Percentiles rank a stretch among this genome's conserved stretches.
These are phyloP conservation scores for Dendrocalamus sinicus DNA, from an alignment of 176 grass and related monocot genomes.

Conservation along the genomic window DNA sequence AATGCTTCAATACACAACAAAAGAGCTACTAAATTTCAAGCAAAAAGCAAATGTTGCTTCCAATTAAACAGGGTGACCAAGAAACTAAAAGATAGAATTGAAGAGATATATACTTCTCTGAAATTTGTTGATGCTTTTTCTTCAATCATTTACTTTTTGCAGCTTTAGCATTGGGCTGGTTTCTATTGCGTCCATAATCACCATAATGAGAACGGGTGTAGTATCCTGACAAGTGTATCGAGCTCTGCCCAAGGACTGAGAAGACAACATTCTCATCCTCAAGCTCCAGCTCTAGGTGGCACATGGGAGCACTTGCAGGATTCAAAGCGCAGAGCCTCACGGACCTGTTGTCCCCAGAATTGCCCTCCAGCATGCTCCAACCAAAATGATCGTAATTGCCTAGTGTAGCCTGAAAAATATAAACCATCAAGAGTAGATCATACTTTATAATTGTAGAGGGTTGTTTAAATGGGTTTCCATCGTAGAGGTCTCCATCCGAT, in stretches of 20 bases:
- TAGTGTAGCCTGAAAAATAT: constrained; percentile 12
- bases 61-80: not conserved
- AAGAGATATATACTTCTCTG: not conserved
- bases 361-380: not conserved
- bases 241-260: constrained; percentile 51
- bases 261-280: constrained; percentile 51
- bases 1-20: not conserved
- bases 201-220: not conserved
- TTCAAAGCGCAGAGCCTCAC: constrained; percentile 44
- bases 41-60: not conserved
- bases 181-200: not conserved
- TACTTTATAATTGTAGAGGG: not conserved
- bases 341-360: constrained; percentile 26
- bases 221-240: constrained; percentile 57
- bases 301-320: not conserved
- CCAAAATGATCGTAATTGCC: not conserved
- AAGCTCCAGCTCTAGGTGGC: constrained; percentile 59
- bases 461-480: not conserved
- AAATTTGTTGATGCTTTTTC: not conserved
- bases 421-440: not conserved
- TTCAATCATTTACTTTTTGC: not conserved
- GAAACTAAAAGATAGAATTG: not conserved
- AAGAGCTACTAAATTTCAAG: no score
- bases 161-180: no score
- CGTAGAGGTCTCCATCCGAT: no score